These are phyloP conservation scores for Cantharellus anzutake DNA, from an alignment of 768 basidiomycete species.

Conservation along the genomic window DNA sequence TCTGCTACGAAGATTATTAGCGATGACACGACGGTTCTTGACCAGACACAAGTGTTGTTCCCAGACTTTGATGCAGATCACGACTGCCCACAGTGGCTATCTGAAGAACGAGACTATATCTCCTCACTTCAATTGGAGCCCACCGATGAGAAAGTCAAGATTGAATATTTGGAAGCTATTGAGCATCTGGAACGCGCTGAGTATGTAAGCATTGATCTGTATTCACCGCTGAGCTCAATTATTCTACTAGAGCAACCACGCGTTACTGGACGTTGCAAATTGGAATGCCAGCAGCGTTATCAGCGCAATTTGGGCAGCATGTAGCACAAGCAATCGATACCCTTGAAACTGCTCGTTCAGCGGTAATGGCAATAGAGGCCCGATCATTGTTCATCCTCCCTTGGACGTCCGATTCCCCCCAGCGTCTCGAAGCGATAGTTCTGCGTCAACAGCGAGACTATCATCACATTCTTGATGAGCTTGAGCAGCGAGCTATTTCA, in stretches of 20 bases:
- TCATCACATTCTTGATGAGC: neutral
- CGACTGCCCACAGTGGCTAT: neutral
- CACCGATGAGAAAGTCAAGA: neutral
- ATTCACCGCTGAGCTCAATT: neutral
- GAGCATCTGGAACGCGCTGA: neutral
- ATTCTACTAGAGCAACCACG: too few relatives aligned
- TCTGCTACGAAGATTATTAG: too few relatives aligned
- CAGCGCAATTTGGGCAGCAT: too few relatives aligned
- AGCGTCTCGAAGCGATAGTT: too few relatives aligned
- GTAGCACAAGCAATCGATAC: too few relatives aligned
- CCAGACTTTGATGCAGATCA: neutral
- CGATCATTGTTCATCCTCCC: too few relatives aligned
- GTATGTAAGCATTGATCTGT: neutral
- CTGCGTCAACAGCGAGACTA: too few relatives aligned
- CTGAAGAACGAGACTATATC: neutral
- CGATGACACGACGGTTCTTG: neutral
- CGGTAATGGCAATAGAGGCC: too few relatives aligned
- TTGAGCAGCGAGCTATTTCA: neutral
- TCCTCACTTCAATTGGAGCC: neutral
- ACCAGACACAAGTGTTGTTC: neutral
- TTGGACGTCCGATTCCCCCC: too few relatives aligned
- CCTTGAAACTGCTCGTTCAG: too few relatives aligned
- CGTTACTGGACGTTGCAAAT: too few relatives aligned
- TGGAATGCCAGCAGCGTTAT: too few relatives aligned
- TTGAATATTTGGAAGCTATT: neutral